phyloP scores from a whole-genome alignment of 495 filamentous ascomycete species.

The Penicillium angulare region DNA sequence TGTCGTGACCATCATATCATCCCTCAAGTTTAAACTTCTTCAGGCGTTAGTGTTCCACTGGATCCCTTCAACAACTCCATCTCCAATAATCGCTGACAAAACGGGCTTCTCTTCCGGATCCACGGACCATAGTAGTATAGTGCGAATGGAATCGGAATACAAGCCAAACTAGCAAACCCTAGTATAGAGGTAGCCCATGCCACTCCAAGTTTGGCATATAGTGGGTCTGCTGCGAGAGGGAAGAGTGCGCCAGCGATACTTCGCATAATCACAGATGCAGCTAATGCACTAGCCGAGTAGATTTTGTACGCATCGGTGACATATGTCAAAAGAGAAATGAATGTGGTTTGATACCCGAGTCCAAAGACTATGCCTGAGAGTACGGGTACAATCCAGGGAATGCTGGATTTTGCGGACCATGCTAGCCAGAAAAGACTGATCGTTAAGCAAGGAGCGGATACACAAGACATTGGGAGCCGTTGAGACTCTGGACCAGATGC shows the following conservation, averaged over 20 bases:
- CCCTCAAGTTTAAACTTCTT: constrained; percentile 10
- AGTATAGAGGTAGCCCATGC: constrained; percentile 46
- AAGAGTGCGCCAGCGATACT: constrained; percentile 60
- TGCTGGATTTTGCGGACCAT: constrained; percentile 55
- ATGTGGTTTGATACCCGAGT: constrained; percentile 63
- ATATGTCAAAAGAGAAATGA: constrained; percentile 71
- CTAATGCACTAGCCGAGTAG: constrained; percentile 67
- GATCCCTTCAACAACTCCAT: constrained; percentile 18
- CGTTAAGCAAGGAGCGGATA: constrained; percentile 62
- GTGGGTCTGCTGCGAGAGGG: constrained; percentile 41
- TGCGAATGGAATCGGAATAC: constrained; percentile 42
- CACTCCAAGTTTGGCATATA: constrained; percentile 41
- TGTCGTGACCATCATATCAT: too few relatives aligned
- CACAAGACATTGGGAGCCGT: constrained; percentile 64
- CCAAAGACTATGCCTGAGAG: constrained; percentile 67
- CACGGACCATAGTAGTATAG: constrained; percentile 34
- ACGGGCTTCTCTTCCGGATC: constrained; percentile 39
- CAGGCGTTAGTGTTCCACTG: constrained; percentile 18
- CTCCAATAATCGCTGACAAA: constrained; percentile 36
- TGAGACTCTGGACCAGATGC: constrained; percentile 55
- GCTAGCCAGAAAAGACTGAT: constrained; percentile 71
- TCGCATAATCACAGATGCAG: constrained; percentile 59
- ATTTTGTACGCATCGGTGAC: constrained; percentile 74
- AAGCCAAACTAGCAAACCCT: constrained; percentile 43
- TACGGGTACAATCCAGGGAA: constrained; percentile 65